Evolutionary conservation across 1,284 basidiomycete species (phyloP), one percentile per base, ranked within the genome.

Genomic region (Ustilago trichophora): DNA sequence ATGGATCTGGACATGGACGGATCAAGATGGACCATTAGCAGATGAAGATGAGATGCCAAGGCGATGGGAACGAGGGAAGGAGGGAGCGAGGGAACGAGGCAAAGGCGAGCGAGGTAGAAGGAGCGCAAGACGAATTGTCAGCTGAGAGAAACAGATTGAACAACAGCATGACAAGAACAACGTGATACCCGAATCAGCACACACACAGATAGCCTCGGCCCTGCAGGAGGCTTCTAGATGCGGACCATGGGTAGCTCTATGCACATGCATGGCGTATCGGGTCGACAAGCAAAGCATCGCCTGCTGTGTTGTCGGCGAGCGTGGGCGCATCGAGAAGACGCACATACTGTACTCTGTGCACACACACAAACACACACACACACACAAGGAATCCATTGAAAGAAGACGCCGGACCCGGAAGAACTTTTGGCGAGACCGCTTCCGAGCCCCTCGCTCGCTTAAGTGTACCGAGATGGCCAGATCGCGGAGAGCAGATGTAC

Each of bases 61-160:
- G 26, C 13, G 18, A 19, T n/a, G n/a, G 21, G 25, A 21, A 26
- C 22, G 15, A 13, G 16, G n/a, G 3, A 19, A 49, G 13, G 22
- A 33, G 18, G 37, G 40, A 3, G 15, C n/a, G 5, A 18, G n/a
- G 27, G 26, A 19, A 35, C 27, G 18, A 38, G 36, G 19, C 15
- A 41, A 24, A 16, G 22, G 18, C 24, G 42, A 57, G 48, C 48
- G 56, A 58, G 56, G 21, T 52, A 44, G 45, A 52, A 19, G 44
- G 45, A 48, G 44, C 38, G 49, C 24, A 36, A 16, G 9, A 25
- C 24, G 27, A 26, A 48, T 34, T 25, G 27, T 8, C 12, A 29
- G 31, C 34, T 16, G 5, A 18, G 40, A 22, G 12, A 16, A 19
- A 22, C 29, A 15, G 29, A 9, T 16, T 27, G 34, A 29, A 32